These are phyloP conservation scores for Rubia peregrina DNA, from an alignment of 305 asterid genomes.

Conservation along the genomic window DNA sequence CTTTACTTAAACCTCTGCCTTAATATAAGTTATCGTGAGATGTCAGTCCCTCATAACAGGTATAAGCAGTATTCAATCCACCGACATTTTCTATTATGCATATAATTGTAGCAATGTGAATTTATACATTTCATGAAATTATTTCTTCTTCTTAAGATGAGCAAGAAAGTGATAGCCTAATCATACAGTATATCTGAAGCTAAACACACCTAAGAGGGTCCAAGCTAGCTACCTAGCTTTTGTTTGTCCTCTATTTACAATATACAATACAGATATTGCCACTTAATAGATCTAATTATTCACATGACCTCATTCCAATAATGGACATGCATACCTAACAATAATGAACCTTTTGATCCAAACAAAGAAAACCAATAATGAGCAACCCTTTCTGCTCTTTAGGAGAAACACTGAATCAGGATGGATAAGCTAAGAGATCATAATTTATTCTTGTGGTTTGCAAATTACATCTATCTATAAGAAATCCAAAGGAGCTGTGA, in stretches of 20 bases:
- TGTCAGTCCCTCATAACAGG: no score
- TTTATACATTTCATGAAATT: background rate
- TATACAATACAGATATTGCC: background rate
- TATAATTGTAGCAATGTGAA: background rate
- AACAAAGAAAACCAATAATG: background rate
- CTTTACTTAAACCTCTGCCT: no score
- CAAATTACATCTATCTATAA: background rate
- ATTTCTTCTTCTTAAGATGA: background rate
- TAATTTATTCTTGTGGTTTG: background rate
- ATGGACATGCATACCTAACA: slow-evolving; percentile 2
- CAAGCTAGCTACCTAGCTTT: background rate
- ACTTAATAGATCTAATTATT: no score
- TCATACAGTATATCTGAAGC: background rate
- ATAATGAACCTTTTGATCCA: background rate
- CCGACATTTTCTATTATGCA: no score
- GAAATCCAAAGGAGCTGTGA: background rate
- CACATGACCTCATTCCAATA: background rate
- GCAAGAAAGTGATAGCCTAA: background rate
- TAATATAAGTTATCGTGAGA: no score
- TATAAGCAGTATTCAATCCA: no score
- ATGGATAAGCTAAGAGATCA: background rate
- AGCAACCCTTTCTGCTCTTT: background rate
- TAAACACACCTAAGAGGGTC: background rate
- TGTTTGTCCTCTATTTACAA: background rate
- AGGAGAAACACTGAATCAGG: background rate